A percentile compares a stretch with the other conserved stretches of the same genome.
Conservation (phyloP, 768 basidiomycete species). For the Leccinum variicolor region DNA sequence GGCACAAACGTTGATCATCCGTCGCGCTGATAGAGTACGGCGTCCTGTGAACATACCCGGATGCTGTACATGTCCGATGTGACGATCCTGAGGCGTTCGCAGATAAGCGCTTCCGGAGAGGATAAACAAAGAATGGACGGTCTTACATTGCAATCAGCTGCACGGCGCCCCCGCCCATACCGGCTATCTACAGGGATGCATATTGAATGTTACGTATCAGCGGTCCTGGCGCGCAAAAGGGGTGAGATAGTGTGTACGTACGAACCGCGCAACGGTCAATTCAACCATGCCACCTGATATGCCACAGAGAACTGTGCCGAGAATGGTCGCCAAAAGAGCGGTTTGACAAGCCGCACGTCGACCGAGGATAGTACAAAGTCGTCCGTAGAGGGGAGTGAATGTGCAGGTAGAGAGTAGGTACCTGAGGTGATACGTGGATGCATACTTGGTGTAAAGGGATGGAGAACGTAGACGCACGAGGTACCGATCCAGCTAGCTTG, state of each 20-base stretch:
- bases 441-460: too few species aligned
- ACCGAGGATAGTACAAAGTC: conserved; percentile 71
- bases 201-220: not conserved
- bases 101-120: not conserved
- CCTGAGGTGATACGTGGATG: not conserved
- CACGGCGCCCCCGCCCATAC: conserved; percentile 20
- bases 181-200: conserved; percentile 15
- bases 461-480: conserved; percentile 9
- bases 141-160: conserved; percentile 20
- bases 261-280: conserved; percentile 68
- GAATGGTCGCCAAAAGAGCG: conserved; percentile 54
- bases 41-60: conserved; percentile 3
- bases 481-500: conserved; percentile 29
- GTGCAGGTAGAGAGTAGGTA: conserved; percentile 76
- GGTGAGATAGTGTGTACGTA: conserved; percentile 33
- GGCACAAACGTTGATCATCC: not conserved
- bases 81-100: conserved; percentile 14
- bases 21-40: not conserved
- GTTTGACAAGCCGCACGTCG: conserved; percentile 62
- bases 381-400: conserved; percentile 78
- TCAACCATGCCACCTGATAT: conserved; percentile 63
- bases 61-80: conserved; percentile 21
- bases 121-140: not conserved
- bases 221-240: not conserved
- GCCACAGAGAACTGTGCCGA: conserved; percentile 66